phyloP scores from a whole-genome alignment of 345 rosid species.

The Citrus sinensis region DVS_A1.0 CM039164.1:28980001-28980500 shows the following conservation, averaged over 20 bases:
- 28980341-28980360: constrained; percentile 33
- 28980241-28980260: not conserved
- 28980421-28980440: constrained; percentile 44
- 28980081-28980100: constrained; percentile 25
- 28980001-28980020: constrained; percentile 35
- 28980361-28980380: constrained; percentile 47
- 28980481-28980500: constrained; percentile 20
- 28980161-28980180: not conserved
- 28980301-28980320: not conserved
- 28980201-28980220: not conserved
- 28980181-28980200: not conserved
- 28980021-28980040: constrained; percentile 46
- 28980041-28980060: constrained; percentile 52
- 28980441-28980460: constrained; percentile 36
- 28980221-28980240: not conserved
- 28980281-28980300: not conserved
- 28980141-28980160: constrained; percentile 11
- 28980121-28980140: constrained; percentile 25
- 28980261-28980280: not conserved
- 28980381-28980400: constrained; percentile 43
- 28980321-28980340: not conserved
- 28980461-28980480: constrained; percentile 36
- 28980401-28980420: constrained; percentile 38
- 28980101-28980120: constrained; percentile 55
- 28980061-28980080: constrained; percentile 24